Conservation (phyloP, 768 basidiomycete genomes). For the Mycena galericulata region DNA sequence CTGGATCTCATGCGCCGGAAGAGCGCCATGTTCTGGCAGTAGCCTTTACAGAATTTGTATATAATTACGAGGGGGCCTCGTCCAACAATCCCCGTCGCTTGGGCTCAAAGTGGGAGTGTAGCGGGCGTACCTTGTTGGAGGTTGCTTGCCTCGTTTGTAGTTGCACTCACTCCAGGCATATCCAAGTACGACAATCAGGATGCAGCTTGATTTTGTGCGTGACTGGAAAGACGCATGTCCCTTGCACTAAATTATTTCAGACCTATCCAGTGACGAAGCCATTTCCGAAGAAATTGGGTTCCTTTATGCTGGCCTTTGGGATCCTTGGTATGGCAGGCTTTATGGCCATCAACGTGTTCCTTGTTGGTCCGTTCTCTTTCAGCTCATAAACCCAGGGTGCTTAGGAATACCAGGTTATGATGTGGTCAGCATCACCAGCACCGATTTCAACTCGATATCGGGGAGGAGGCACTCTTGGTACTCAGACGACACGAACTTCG, state of each 20-base stretch:
- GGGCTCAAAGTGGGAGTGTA: no score
- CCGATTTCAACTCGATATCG: constrained; percentile 17
- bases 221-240: not conserved
- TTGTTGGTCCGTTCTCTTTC: constrained; percentile 17
- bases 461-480: not conserved
- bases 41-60: no score
- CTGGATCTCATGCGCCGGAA: no score
- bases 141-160: no score
- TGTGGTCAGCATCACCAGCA: constrained; percentile 27
- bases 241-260: not conserved
- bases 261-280: constrained; percentile 20
- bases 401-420: constrained; percentile 25
- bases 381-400: not conserved
- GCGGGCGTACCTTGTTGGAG: no score
- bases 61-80: no score
- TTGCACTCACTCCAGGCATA: no score
- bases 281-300: constrained; percentile 6
- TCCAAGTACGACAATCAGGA: no score
- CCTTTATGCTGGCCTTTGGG: constrained; percentile 24
- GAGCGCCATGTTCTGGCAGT: no score
- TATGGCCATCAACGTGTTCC: constrained; percentile 19
- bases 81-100: no score
- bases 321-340: constrained; percentile 15
- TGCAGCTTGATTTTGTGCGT: not conserved
- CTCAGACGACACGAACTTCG: not conserved